phyloP scores from a whole-genome alignment of 2,329 filamentous ascomycete species.

The Sporothrix humicola region DNA sequence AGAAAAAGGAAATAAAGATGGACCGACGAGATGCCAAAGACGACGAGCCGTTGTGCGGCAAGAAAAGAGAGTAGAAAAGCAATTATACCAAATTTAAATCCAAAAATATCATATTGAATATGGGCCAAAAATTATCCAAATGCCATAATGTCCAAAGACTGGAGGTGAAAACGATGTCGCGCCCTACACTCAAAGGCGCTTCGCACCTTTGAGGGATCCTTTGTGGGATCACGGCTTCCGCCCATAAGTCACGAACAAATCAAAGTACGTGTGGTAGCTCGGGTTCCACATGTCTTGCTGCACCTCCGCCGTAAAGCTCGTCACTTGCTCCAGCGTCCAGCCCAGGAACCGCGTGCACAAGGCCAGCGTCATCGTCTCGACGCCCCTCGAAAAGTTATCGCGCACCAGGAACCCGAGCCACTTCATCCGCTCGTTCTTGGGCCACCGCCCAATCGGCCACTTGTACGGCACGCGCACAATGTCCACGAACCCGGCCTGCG shows the following conservation, averaged over 20 bases:
- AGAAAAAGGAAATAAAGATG: not conserved
- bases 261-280: conserved; percentile 43
- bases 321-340: conserved; percentile 45
- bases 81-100: not conserved
- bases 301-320: conserved; percentile 41
- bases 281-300: conserved; percentile 42
- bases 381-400: conserved; percentile 44
- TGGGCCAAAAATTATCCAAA: not conserved
- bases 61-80: not conserved
- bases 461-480: conserved; percentile 43
- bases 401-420: conserved; percentile 46
- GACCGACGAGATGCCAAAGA: not conserved
- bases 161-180: not conserved
- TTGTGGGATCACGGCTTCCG: conserved; percentile 39
- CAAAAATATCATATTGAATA: not conserved
- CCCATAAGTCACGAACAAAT: conserved; percentile 42
- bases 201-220: not conserved
- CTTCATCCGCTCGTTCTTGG: conserved; percentile 46
- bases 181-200: not conserved
- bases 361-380: conserved; percentile 47
- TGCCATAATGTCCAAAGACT: not conserved
- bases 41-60: too few relatives aligned
- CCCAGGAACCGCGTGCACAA: conserved; percentile 48
- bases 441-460: conserved; percentile 50
- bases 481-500: conserved; percentile 46